Conservation (phyloP, 2,329 filamentous ascomycete species). For the Hortaea werneckii region DNA sequence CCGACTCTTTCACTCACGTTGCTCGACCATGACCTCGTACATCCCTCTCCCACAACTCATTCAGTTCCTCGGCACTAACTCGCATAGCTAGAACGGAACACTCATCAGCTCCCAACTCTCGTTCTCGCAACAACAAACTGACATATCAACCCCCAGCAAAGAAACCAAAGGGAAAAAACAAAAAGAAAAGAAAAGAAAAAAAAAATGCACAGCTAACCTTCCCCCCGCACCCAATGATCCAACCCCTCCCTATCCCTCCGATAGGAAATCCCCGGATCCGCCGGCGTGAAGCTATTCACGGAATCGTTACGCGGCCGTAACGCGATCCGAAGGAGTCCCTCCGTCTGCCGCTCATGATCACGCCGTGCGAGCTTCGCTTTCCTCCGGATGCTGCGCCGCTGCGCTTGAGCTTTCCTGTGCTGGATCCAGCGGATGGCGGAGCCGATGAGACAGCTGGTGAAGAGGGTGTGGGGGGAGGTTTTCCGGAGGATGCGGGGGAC, state of each 20-base stretch:
- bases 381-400: background rate
- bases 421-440: background rate
- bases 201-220: background rate
- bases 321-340: conserved; percentile 10
- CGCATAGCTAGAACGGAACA: background rate
- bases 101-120: too few species aligned
- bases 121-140: background rate
- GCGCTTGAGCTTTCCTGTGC: background rate
- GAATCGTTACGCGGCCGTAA: conserved; percentile 4
- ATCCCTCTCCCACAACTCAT: background rate
- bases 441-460: background rate
- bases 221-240: conserved; percentile 3
- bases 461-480: background rate
- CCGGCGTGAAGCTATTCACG: conserved; percentile 12
- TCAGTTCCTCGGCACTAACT: background rate
- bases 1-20: too few species aligned
- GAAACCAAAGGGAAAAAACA: too few species aligned
- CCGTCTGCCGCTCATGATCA: conserved; percentile 8
- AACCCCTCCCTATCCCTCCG: conserved; percentile 1
- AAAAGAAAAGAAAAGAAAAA: too few species aligned
- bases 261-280: conserved; percentile 11
- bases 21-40: too few species aligned
- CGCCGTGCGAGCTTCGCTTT: conserved; percentile 3
- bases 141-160: too few species aligned
- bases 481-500: background rate